Evolutionary conservation across 2,329 filamentous ascomycete genomes (phyloP), one percentile per base, ranked within the genome.

Genomic region (Claviceps digitariae): DNA sequence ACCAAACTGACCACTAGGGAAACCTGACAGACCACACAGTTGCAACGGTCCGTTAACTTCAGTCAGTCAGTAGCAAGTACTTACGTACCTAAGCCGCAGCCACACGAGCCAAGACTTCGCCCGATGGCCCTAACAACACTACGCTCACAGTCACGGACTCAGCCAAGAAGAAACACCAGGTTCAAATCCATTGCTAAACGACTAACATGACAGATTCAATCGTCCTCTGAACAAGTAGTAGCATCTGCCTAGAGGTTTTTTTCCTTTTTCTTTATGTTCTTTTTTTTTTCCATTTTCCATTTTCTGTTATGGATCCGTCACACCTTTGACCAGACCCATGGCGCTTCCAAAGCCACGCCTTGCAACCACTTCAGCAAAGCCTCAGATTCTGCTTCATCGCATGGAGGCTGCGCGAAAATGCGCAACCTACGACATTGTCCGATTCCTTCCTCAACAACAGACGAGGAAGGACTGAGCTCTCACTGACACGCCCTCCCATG

Each of bases 151-250:
- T 15, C 34, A 13, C 9, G 2, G 41, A 13, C 21, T 23, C 21
- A 23, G 41, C 21, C 41, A 7, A 44, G 12, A 44, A 23, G 20
- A 23, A 44, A 44, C 41, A 21, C 9, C 20, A 44, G 20, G 13
- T 20, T 44, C 41, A 13, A 20, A 23, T 23, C 23, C 41, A 21
- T 13, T 4, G 13, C 20, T 7, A 15, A 23, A 23, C 41, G 13
- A 21, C 12, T 44, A 44, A 40, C 10, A 21, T 36, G 48, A 50
- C 75, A 75, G 73, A 75, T 76, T 77, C 75, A 74, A 75, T 60
- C 62, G 74, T 71, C 73, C 54, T 75, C 75, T 76, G 6, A n/a
- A n/a, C n/a, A n/a, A n/a, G n/a, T n/a, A n/a, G n/a, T n/a, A n/a
- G n/a, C n/a, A n/a, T n/a, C n/a, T n/a, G n/a, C n/a, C n/a, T n/a